Evolutionary conservation across 768 basidiomycete genomes (phyloP).

Genomic region (Termitomyces sp.): DNA sequence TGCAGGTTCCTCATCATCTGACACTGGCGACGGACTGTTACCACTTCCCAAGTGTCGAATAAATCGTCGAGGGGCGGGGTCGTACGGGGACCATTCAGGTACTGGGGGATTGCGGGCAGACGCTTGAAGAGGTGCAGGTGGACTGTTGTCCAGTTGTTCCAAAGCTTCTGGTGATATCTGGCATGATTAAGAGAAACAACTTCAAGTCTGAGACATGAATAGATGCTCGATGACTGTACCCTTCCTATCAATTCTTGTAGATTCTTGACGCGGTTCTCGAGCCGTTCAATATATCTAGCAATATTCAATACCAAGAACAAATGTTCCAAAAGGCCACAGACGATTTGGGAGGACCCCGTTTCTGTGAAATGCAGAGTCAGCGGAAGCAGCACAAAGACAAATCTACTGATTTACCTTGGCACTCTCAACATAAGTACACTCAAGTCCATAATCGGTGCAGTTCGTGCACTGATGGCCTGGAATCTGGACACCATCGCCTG

Average conservation of each 20-base stretch:
- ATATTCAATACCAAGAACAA: not conserved
- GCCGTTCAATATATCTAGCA: slow-evolving; percentile 46
- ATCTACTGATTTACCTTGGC: slow-evolving; percentile 45
- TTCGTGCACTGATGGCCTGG: slow-evolving; percentile 60
- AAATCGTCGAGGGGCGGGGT: slow-evolving; percentile 4
- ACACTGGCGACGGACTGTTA: slow-evolving; percentile 1
- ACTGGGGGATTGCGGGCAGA: not conserved
- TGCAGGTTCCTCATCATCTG: slow-evolving; percentile 26
- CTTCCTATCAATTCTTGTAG: slow-evolving; percentile 47
- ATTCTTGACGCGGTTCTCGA: slow-evolving; percentile 54
- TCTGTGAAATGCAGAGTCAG: slow-evolving; percentile 20
- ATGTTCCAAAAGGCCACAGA: slow-evolving; percentile 19
- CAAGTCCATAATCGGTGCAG: slow-evolving; percentile 55
- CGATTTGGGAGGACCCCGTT: slow-evolving; percentile 60
- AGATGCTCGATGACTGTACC: slow-evolving; percentile 16
- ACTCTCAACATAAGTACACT: slow-evolving; percentile 65
- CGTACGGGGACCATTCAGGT: not conserved
- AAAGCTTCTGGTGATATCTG: slow-evolving; percentile 49
- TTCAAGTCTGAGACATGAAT: not conserved
- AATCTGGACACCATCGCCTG: slow-evolving; percentile 69
- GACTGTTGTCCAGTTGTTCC: slow-evolving; percentile 5
- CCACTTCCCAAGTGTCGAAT: slow-evolving; percentile 7
- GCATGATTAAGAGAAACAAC: not conserved
- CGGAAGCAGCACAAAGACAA: not conserved
- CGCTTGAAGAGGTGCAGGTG: not conserved